Conservation (phyloP, 1,284 basidiomycete species). For the Austroboletus novae-zelandiae region DNA sequence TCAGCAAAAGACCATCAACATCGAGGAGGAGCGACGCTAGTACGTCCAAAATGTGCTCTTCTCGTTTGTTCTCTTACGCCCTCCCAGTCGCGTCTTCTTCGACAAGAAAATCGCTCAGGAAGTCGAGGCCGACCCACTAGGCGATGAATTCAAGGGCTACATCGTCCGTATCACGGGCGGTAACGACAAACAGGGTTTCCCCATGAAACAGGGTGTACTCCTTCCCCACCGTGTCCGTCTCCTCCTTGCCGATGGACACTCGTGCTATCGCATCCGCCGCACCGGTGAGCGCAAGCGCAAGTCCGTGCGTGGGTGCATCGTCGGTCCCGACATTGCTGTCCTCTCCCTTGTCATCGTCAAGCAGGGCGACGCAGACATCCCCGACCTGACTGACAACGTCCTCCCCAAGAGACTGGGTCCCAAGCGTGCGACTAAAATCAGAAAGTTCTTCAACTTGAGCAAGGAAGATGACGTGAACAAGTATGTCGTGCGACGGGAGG, state of each 20-base stretch:
- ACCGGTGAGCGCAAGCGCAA: slow-evolving; percentile 97
- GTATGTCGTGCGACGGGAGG: slow-evolving; percentile 93
- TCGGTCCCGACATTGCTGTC: slow-evolving; percentile 95
- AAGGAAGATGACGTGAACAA: slow-evolving; percentile 99
- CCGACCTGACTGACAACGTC: slow-evolving; percentile 90
- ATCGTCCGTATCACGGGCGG: slow-evolving; percentile 96
- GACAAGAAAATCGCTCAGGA: slow-evolving; percentile 97
- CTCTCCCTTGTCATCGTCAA: slow-evolving; percentile 95
- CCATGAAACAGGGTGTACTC: slow-evolving; percentile 99
- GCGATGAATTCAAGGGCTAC: slow-evolving; percentile 98
- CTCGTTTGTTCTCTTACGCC: slow-evolving; percentile 2
- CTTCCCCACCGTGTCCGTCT: slow-evolving; percentile 92
- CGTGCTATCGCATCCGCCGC: slow-evolving; percentile 94
- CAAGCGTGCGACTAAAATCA: slow-evolving; percentile 94
- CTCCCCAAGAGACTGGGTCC: slow-evolving; percentile 96
- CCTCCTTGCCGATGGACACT: slow-evolving; percentile 94
- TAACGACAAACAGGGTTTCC: slow-evolving; percentile 97
- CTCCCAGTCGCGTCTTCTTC: slow-evolving; percentile 83
- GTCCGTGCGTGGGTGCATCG: slow-evolving; percentile 97
- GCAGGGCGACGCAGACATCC: slow-evolving; percentile 91
- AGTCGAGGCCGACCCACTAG: slow-evolving; percentile 87
- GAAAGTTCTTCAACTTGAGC: slow-evolving; percentile 96
- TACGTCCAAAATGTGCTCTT: slow-evolving; percentile 39
- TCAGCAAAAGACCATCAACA: slow-evolving; percentile 93
- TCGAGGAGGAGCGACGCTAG: slow-evolving; percentile 92